Conservation (phyloP, 2,329 filamentous ascomycete species). For the Penicillium glabrum region DNA sequence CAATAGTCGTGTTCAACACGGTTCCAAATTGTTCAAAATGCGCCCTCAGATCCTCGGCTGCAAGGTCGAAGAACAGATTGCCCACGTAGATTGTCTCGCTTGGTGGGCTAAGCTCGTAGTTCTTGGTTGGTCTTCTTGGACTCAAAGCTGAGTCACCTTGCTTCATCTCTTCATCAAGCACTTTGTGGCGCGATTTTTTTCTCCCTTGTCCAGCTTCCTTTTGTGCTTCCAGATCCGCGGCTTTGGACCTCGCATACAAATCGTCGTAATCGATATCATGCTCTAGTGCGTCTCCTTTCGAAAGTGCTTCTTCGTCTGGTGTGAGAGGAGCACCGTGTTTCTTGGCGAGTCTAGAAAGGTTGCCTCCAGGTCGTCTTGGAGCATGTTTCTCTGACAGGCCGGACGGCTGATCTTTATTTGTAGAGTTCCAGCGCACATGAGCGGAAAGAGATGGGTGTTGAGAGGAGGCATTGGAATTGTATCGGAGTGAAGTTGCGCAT, state of each 20-base stretch:
- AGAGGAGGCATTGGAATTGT: background rate
- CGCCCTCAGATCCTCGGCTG: slow-evolving; percentile 58
- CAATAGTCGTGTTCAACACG: slow-evolving; percentile 54
- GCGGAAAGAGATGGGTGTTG: slow-evolving; percentile 31
- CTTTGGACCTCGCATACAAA: background rate
- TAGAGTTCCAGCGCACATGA: slow-evolving; percentile 19
- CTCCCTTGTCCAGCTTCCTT: background rate
- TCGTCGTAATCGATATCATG: background rate
- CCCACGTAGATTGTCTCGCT: slow-evolving; percentile 61
- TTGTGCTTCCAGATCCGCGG: background rate
- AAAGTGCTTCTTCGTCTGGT: background rate
- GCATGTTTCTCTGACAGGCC: background rate
- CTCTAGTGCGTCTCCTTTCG: background rate
- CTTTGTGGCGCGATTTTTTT: background rate
- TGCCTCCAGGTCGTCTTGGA: background rate
- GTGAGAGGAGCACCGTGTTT: background rate
- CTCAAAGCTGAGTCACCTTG: background rate
- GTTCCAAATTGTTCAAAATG: slow-evolving; percentile 61
- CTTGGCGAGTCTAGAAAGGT: background rate
- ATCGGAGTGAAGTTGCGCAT: slow-evolving; percentile 26
- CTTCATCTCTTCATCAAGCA: background rate
- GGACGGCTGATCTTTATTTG: background rate
- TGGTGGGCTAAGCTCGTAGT: background rate
- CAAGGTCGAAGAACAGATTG: slow-evolving; percentile 70
- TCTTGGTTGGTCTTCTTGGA: background rate